These are phyloP conservation scores for Cordyceps javanica DNA, from an alignment of 2,329 filamentous ascomycete species.

Conservation along the genomic window DNA sequence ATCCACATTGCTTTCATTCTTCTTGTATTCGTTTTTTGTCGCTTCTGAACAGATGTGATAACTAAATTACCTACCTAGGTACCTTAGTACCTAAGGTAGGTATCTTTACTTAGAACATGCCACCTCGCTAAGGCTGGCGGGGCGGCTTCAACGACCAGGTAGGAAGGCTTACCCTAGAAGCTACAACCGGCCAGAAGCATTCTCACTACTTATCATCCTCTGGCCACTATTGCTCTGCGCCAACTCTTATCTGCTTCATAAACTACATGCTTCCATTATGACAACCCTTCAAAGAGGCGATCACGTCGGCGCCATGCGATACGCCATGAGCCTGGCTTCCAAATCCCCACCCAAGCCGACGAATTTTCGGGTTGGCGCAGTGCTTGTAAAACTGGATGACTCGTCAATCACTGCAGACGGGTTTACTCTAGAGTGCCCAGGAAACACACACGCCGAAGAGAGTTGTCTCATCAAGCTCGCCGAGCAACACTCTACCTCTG, in stretches of 20 bases:
- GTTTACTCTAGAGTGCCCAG: constrained; percentile 82
- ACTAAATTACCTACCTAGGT: too few relatives aligned
- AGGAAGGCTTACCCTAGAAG: background rate
- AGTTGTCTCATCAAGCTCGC: constrained; percentile 76
- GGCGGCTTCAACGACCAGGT: background rate
- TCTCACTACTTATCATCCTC: background rate
- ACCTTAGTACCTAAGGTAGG: too few relatives aligned
- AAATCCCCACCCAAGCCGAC: constrained; percentile 80
- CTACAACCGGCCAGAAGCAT: background rate
- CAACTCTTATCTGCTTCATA: background rate
- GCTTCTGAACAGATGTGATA: too few relatives aligned
- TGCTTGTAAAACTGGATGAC: constrained; percentile 59
- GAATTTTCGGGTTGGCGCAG: constrained; percentile 91
- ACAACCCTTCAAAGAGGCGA: constrained; percentile 25
- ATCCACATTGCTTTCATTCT: too few relatives aligned
- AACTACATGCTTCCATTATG: background rate
- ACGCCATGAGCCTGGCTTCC: constrained; percentile 69
- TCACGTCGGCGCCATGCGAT: constrained; percentile 52
- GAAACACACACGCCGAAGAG: constrained; percentile 96
- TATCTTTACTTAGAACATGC: too few relatives aligned
- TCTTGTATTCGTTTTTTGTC: background rate
- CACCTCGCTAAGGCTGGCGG: background rate
- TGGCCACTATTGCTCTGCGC: too few relatives aligned
- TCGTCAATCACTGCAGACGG: constrained; percentile 67
- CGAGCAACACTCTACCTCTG: constrained; percentile 38